phyloP scores from a whole-genome alignment of 2,329 filamentous ascomycete species.

The Sarocladiaceae sp. region DNA sequence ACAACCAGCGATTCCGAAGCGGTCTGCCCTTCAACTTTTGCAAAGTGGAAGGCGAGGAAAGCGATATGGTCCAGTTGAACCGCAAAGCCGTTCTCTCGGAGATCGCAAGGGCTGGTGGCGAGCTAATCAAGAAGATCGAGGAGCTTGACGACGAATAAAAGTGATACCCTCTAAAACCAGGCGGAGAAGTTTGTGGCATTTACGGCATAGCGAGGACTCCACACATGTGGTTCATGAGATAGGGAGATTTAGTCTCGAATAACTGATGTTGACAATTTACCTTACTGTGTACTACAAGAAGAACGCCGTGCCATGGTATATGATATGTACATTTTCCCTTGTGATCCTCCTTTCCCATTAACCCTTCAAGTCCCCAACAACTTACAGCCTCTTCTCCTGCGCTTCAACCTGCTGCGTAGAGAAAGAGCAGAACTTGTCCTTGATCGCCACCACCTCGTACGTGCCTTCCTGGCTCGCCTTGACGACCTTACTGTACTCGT shows the following conservation, averaged over 20 bases:
- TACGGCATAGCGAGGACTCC: neutral
- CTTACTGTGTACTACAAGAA: constrained; percentile 9
- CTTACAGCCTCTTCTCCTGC: constrained; percentile 35
- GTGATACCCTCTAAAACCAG: constrained; percentile 4
- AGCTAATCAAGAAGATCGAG: constrained; percentile 66
- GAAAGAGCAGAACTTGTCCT: constrained; percentile 88
- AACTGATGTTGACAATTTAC: constrained; percentile 10
- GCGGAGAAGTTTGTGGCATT: neutral
- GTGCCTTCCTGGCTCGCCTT: constrained; percentile 90
- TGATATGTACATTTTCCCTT: constrained; percentile 10
- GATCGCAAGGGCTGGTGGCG: constrained; percentile 64
- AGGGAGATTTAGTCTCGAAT: neutral
- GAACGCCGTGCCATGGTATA: constrained; percentile 20
- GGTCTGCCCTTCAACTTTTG: constrained; percentile 61
- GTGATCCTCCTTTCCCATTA: neutral
- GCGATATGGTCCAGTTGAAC: constrained; percentile 59
- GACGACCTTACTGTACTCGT: constrained; percentile 77
- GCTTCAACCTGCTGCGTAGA: constrained; percentile 62
- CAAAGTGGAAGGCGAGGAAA: constrained; percentile 24
- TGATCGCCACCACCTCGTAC: constrained; percentile 95
- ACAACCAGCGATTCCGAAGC: constrained; percentile 61
- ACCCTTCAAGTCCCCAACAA: neutral
- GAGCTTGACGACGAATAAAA: constrained; percentile 17
- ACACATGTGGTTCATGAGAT: neutral
- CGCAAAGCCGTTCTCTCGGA: constrained; percentile 65